Conservation (phyloP, 805 yeast genomes). For the Zygoascus tannicola region DNA sequence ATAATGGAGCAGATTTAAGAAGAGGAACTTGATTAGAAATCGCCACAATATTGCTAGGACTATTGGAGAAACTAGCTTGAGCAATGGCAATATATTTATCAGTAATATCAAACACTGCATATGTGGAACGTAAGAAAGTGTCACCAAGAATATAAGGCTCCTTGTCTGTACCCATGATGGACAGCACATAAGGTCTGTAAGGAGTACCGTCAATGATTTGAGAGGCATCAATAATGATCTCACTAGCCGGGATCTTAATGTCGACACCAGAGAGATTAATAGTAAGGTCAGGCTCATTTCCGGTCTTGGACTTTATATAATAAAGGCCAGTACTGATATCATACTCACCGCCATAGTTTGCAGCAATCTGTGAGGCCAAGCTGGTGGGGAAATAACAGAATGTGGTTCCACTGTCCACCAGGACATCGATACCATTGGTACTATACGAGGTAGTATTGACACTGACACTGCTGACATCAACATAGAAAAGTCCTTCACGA, state of each 20-base stretch:
- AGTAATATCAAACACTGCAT: constrained; percentile 58
- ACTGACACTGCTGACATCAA: constrained; percentile 5
- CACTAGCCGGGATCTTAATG: constrained; percentile 17
- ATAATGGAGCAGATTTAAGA: constrained; percentile 20
- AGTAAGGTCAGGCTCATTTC: constrained; percentile 3
- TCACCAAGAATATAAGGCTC: constrained; percentile 46
- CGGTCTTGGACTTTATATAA: background rate
- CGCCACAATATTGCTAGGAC: constrained; percentile 10
- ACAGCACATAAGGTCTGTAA: constrained; percentile 4
- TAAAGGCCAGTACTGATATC: constrained; percentile 5
- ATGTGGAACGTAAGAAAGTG: constrained; percentile 53
- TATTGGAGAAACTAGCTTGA: constrained; percentile 28
- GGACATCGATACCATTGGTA: constrained; percentile 2
- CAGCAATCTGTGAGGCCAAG: constrained; percentile 6
- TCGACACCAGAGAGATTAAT: constrained; percentile 20
- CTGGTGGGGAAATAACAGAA: constrained; percentile 14
- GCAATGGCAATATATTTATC: constrained; percentile 48
- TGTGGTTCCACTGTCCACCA: constrained; percentile 17
- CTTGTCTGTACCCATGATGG: constrained; percentile 8
- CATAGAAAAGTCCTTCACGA: constrained; percentile 11
- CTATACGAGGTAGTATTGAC: constrained; percentile 10
- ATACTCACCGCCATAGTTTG: constrained; percentile 1
- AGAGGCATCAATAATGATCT: constrained; percentile 10
- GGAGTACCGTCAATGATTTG: background rate
- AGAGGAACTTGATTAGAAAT: constrained; percentile 14